Base-by-base conservation (phyloP, 176 grass and related monocot genomes). In the Panicum miliaceum region DNA sequence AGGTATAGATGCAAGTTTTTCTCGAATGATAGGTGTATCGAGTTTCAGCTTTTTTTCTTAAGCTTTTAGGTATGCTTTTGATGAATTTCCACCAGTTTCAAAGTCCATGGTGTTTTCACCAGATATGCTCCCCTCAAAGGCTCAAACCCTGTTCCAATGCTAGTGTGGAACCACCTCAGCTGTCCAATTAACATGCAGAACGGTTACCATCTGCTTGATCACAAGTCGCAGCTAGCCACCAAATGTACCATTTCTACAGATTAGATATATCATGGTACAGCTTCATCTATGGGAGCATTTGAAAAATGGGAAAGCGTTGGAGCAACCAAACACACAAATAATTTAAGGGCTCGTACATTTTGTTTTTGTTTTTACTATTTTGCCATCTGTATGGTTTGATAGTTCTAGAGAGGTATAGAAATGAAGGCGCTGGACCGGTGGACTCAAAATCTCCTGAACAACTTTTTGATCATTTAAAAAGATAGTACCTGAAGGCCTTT, bases 211-310 rank as follows among this genome's bases (percentile, higher is more conserved):
- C 29, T 37, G 18, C 50, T 75, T 56, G 32, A 75, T 20, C 50
- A 38, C n/a, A 38, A 56, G 47, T 53, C 10, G 16, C 71, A 74
- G 47, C 4, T 5, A 53, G 16, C 8, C 27, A 53, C 35, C 14
- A 64, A 64, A 35, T 18, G 13, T 13, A 52, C 43, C 52, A n/a
- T 36, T 79, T 27, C 61, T 19, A 36, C 34, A 19, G 11, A 47
- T 50, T 27, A 83, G 68, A 62, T 3, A 61, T 37, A 27, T 83
- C 41, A 25, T 62, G 47, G 19, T 63, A 58, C 35, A 62, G 15
- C 26, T 68, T n/a, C 36, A 36, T 58, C 19, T 23, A 58, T 27
- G 51, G 70, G 32, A 86, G 18, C 54, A 71, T 16, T 79, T n/a
- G 2, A 52, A 23, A 50, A 71, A 71, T 14, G 10, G n/a, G 40